Evolutionary conservation across 169 alveolate species (phyloP).

Genomic region (Cryptosporidium sp.): DNA sequence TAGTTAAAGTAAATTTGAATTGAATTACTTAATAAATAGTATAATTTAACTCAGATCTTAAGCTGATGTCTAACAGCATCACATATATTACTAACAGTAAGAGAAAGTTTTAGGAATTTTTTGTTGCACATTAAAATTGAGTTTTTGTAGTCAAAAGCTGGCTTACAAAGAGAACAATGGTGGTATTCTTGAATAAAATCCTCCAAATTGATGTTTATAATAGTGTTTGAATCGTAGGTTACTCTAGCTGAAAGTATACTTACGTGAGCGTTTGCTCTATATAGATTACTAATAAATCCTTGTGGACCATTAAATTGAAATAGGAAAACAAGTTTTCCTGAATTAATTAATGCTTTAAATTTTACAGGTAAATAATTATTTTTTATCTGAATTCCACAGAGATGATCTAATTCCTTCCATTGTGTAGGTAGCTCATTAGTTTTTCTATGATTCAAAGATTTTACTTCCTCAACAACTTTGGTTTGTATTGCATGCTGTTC

Average conservation of each 20-base stretch:
- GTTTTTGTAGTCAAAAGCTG: constrained; percentile 15
- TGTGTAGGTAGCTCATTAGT: constrained; percentile 2
- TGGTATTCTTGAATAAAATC: constrained; percentile 31
- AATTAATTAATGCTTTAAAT: constrained; percentile 22
- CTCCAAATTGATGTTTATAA: neutral
- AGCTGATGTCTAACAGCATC: constrained; percentile 16
- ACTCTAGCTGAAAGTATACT: constrained; percentile 15
- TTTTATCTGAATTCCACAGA: neutral
- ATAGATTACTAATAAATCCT: constrained; percentile 6
- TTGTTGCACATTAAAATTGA: constrained; percentile 41
- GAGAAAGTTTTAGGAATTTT: constrained; percentile 5
- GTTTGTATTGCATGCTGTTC: neutral
- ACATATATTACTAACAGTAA: constrained; percentile 28
- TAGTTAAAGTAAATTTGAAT: neutral
- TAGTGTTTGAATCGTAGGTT: constrained; percentile 29
- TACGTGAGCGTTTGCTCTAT: constrained; percentile 54
- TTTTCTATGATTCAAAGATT: neutral
- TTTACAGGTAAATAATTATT: constrained; percentile 11
- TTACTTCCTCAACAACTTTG: constrained; percentile 30
- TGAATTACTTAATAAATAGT: neutral
- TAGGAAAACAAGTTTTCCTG: constrained; percentile 10
- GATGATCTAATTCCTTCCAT: constrained; percentile 22
- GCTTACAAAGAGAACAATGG: constrained; percentile 46
- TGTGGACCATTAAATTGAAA: constrained; percentile 34
- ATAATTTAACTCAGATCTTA: neutral